Percentiles rank a stretch among this genome's conserved stretches.
Conservation (phyloP, 2,329 filamentous ascomycete genomes). For the Didymella exigua region DNA sequence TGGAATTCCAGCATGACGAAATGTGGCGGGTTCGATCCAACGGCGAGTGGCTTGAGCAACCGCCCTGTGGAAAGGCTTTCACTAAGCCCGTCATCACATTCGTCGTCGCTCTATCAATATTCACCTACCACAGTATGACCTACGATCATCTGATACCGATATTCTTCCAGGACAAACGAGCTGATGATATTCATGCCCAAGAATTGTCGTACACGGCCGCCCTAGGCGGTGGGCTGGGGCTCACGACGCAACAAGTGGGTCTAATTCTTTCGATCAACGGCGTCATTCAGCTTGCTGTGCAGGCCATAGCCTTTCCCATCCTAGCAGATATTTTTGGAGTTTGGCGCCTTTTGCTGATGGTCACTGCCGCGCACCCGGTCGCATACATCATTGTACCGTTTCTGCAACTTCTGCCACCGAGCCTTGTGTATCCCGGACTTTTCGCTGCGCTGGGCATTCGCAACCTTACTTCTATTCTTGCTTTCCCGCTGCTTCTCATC, state of each 20-base stretch:
- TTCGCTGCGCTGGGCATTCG: slow-evolving; percentile 70
- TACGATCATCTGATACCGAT: slow-evolving; percentile 92
- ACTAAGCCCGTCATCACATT: slow-evolving; percentile 73
- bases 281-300: slow-evolving; percentile 72
- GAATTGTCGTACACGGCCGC: slow-evolving; percentile 37
- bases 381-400: slow-evolving; percentile 74
- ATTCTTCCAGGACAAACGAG: slow-evolving; percentile 81
- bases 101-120: slow-evolving; percentile 82
- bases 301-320: slow-evolving; percentile 72
- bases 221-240: slow-evolving; percentile 66
- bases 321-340: slow-evolving; percentile 68
- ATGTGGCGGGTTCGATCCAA: slow-evolving; percentile 59
- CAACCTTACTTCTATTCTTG: slow-evolving; percentile 71
- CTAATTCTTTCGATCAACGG: slow-evolving; percentile 73
- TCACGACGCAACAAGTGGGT: slow-evolving; percentile 70
- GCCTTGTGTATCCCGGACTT: slow-evolving; percentile 64
- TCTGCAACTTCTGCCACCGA: slow-evolving; percentile 62
- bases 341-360: slow-evolving; percentile 69
- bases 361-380: slow-evolving; percentile 69
- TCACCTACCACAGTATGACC: slow-evolving; percentile 94
- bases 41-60: slow-evolving; percentile 49
- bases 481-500: slow-evolving; percentile 71
- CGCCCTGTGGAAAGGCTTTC: slow-evolving; percentile 55
- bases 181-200: slow-evolving; percentile 39
- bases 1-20: slow-evolving; percentile 61